Evolutionary conservation across 495 filamentous ascomycete genomes (phyloP), one percentile per base, ranked within the genome.

Genomic region (Tuber brumale): DNA sequence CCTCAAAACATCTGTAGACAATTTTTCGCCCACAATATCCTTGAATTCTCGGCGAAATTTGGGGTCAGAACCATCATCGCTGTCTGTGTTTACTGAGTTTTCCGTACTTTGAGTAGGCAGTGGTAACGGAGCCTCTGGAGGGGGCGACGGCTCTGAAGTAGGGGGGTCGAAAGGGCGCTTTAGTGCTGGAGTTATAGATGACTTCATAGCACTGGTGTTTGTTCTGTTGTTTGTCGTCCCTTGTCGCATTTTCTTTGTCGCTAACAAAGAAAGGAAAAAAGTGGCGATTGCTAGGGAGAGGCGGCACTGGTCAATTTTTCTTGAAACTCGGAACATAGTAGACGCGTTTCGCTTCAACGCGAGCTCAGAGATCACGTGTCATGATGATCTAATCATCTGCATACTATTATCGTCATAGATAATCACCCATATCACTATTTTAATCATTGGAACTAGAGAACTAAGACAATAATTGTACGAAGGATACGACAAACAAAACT

Each of bases 21-120:
- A 73, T n/a, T 84, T 72, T 70, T 82, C 82, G 31, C 82, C 82
- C 44, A 80, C 75, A 48, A 84, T 74, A 19, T 77, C 46, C 57
- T 74, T 72, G 70, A 84, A 69, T 44, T n/a, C 72, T 12, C 61
- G 70, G 45, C 84, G 79, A 42, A 84, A 84, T 31, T 45, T 69
- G 18, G 74, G 57, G 45, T 42, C 45, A 21, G 51, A 35, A 41
- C n/a, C 18, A 41, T 18, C 27, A 31, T 2, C 4, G 27, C 12
- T 66, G 12, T 35, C 57, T 31, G 14, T 35, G 27, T 66, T 18
- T 35, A 7, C 14, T 7, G 27, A 19, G 27, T 3, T 35, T 35
- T 66, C 57, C 27, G 6, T 18, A 35, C 16, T 66, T 66, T 3
- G 57, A 31, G 57, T 35, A 3, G 57, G 57, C 18, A 66, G 27